Percentiles rank a stretch among this genome's conserved stretches.
phyloP scores from a whole-genome alignment of 306 rosid species.

The Sicyos edulis region DNA sequence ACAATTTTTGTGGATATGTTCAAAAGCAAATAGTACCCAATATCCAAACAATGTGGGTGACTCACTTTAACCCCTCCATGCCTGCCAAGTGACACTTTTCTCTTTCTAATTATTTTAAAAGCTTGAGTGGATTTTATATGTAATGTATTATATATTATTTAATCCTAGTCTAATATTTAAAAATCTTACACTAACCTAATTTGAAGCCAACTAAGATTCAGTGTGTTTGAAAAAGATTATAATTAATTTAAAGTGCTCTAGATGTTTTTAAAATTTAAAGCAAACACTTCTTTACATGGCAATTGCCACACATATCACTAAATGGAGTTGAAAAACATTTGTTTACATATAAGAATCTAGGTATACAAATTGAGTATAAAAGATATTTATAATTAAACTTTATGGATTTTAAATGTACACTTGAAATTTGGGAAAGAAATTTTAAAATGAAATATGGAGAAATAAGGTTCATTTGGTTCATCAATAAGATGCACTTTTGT shows the following conservation, averaged over 20 bases:
- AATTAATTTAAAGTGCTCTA: too few species aligned
- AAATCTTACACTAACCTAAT: conserved; percentile 3
- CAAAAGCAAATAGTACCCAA: not conserved
- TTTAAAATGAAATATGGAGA: not conserved
- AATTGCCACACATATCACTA: not conserved
- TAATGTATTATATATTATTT: too few species aligned
- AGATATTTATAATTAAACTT: not conserved
- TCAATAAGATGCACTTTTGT: not conserved
- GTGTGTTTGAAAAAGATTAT: not conserved
- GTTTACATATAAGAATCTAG: not conserved
- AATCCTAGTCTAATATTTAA: not conserved
- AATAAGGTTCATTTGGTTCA: not conserved
- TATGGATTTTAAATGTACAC: not conserved
- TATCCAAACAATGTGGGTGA: conserved; percentile 19
- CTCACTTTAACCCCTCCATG: conserved; percentile 13
- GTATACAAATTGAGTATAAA: not conserved
- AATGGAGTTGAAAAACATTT: too few species aligned
- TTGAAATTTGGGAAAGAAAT: not conserved
- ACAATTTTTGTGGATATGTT: conserved; percentile 3
- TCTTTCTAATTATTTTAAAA: not conserved
- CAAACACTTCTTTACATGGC: too few species aligned
- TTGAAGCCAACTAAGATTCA: not conserved
- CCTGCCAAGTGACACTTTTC: conserved; percentile 8
- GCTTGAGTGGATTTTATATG: conserved; percentile 12
- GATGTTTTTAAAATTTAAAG: too few species aligned